Conservation (phyloP, 352 stramenopile species). For the Globisporangium radiosum region DNA sequence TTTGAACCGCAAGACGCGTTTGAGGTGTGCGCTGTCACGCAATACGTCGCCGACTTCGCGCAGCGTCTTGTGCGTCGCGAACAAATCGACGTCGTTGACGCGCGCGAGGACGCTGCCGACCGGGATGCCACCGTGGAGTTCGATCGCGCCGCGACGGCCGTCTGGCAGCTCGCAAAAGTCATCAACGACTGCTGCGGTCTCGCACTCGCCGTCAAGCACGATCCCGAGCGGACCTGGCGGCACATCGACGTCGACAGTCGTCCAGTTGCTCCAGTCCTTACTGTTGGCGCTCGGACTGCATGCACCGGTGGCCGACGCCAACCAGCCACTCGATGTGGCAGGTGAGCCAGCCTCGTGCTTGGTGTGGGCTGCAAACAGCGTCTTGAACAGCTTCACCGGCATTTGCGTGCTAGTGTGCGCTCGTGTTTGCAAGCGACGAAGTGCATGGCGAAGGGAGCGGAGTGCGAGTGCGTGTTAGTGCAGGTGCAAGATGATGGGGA, state of each 20-base stretch:
- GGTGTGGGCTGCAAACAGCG: neutral
- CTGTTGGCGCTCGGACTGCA: neutral
- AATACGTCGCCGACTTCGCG: constrained; percentile 40
- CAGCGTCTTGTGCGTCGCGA: constrained; percentile 27
- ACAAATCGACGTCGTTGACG: constrained; percentile 58
- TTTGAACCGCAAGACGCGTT: constrained; percentile 34
- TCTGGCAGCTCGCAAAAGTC: constrained; percentile 33
- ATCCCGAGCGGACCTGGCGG: constrained; percentile 49
- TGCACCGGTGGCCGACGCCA: neutral
- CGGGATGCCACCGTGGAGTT: constrained; percentile 33
- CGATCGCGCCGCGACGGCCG: constrained; percentile 33
- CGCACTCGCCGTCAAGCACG: constrained; percentile 40
- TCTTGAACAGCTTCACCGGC: constrained; percentile 1
- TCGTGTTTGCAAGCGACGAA: neutral
- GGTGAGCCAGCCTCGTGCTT: neutral
- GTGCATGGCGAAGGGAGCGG: too few relatives aligned
- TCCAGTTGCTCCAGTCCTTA: constrained; percentile 12
- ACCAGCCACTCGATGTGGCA: too few relatives aligned
- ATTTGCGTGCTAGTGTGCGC: neutral
- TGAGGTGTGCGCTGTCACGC: constrained; percentile 33
- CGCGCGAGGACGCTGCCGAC: constrained; percentile 42
- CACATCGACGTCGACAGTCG: constrained; percentile 38
- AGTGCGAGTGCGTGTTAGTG: too few relatives aligned
- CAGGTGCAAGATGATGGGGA: too few relatives aligned
- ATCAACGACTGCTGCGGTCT: constrained; percentile 39